These are phyloP conservation scores for Paecilomyces sp. DNA, from an alignment of 2,329 filamentous ascomycete species.

Conservation along the genomic window DNA sequence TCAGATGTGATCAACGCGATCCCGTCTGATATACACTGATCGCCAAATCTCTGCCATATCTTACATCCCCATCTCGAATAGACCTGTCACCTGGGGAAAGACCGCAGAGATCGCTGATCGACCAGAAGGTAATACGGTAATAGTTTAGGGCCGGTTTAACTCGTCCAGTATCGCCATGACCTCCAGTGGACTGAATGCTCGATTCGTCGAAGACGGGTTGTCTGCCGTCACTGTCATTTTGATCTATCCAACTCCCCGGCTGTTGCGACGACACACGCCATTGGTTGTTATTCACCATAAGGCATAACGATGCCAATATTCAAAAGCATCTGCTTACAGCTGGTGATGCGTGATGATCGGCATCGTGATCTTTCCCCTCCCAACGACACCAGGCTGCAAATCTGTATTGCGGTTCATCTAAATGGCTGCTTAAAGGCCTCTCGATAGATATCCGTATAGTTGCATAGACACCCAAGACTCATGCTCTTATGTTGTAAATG, in stretches of 20 bases:
- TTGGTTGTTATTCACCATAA: background rate
- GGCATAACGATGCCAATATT: background rate
- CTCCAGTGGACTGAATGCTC: background rate
- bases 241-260: slow-evolving; percentile 6
- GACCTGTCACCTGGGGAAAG: slow-evolving; percentile 2
- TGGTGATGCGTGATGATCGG: too few relatives aligned
- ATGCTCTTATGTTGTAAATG: too few relatives aligned
- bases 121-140: slow-evolving; percentile 6
- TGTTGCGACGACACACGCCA: slow-evolving; percentile 4
- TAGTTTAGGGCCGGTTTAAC: slow-evolving; percentile 8
- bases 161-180: background rate
- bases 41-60: slow-evolving; percentile 5
- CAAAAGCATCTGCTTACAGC: background rate
- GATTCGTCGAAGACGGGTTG: slow-evolving; percentile 1
- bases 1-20: slow-evolving; percentile 2
- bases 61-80: slow-evolving; percentile 4
- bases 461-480: too few relatives aligned
- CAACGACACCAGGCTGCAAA: too few relatives aligned
- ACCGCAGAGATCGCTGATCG: slow-evolving; percentile 6
- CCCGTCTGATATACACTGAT: slow-evolving; percentile 8
- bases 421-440: too few relatives aligned
- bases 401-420: too few relatives aligned
- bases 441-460: too few relatives aligned
- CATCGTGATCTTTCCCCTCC: too few relatives aligned
- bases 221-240: slow-evolving; percentile 2